Base-by-base conservation (phyloP, 2,329 filamentous ascomycete species). In the Periconia macrospinosa region DNA sequence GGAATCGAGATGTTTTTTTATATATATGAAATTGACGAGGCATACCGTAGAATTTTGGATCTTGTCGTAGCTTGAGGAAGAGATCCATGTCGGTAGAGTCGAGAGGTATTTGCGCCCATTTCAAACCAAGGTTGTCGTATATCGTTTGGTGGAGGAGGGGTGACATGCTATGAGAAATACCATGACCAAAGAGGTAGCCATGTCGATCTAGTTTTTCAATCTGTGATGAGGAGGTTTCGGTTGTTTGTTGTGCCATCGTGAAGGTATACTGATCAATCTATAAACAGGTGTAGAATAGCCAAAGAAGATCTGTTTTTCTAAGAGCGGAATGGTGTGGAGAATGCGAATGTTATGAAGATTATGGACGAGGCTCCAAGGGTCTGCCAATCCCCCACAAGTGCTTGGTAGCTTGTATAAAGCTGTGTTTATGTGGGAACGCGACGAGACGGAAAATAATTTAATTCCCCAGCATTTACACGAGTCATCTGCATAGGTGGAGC, bases 1-100 rank as follows among this genome's bases (percentile, higher is more conserved):
- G 30, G 42, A 33, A 33, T 49, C n/a, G 43, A 8, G 8, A 3
- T 27, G 8, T 27, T 27, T 3, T 27, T 14, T n/a, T n/a, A n/a
- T n/a, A n/a, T n/a, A n/a, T 41, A n/a, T 37, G 19, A 17, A 27
- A 5, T 20, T 19, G 19, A 13, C 11, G 47, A 9, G 33, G 58
- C 76, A 41, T 74, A 82, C 86, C 86, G 65, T 86, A 87, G 70
- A 86, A 88, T 59, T 81, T 76, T 15, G 83, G 81, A 58, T 86
- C 75, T 54, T 79, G 77, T 33, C 83, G 78, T 8, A 88, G 74
- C 10, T 67, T 49, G 6, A 79, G 67, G 56, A 79, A 79, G 14
- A 75, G 67, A 2, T 61, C 58, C 63, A 79, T 78, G 53, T 79
- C 75, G 30, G 68, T 72, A 5, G 76, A 78, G 45, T 78, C 75